Percentiles rank a stretch among this genome's conserved stretches.
Conservation (phyloP, 129 eudicot species). For the Flaveria brownii region DNA sequence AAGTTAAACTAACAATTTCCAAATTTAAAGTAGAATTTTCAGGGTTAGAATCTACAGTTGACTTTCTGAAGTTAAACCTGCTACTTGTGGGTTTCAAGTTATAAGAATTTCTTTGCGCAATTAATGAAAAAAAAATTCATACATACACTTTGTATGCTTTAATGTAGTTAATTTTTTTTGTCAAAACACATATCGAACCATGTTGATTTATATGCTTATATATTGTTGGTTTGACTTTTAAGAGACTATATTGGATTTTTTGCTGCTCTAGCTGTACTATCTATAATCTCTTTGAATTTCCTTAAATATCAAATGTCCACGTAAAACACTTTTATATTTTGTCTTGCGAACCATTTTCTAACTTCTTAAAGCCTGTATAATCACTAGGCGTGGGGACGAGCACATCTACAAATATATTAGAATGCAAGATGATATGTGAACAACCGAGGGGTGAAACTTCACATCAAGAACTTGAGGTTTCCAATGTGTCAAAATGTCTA, state of each 20-base stretch:
- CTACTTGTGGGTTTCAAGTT: neutral
- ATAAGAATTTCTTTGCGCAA: neutral
- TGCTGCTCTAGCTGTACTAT: conserved; percentile 3
- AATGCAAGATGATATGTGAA: conserved; percentile 46
- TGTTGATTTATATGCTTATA: neutral
- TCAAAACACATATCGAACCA: neutral
- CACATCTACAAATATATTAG: conserved; percentile 17
- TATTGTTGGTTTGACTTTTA: conserved; percentile 8
- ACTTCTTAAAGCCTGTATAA: conserved; percentile 16
- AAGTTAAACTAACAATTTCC: neutral
- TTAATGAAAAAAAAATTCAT: neutral
- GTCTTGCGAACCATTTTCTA: conserved; percentile 5
- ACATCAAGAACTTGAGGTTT: conserved; percentile 33
- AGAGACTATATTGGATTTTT: neutral
- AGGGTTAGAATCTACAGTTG: neutral
- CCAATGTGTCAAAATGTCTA: conserved; percentile 55
- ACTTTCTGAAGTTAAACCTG: neutral
- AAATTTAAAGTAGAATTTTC: neutral
- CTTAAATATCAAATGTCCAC: neutral
- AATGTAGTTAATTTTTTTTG: neutral
- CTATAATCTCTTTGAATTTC: neutral
- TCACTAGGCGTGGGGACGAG: conserved; percentile 19
- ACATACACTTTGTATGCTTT: neutral
- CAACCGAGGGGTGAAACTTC: conserved; percentile 43
- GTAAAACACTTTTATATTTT: neutral